Base-by-base conservation (phyloP, 768 basidiomycete genomes). In the Tylopilus rubrobrunneus region DNA sequence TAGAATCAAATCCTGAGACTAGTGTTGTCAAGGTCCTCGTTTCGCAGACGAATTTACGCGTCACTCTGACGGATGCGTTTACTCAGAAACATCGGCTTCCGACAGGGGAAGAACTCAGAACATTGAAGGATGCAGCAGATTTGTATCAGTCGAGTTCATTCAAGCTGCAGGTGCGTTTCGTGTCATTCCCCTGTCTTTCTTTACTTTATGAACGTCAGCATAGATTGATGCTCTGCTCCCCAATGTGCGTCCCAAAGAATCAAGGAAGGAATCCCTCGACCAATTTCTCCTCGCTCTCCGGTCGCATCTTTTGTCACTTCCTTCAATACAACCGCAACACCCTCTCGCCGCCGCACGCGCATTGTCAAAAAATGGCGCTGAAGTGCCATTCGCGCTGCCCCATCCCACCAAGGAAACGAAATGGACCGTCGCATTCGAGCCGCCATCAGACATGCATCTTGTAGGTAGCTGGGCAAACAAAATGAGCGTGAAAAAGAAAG, bases 381-480 rank as follows among this genome's bases (percentile, higher is more conserved):
- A 82, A 3, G 80, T 92, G 0, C 86, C 89, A 0, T 90, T 86
- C 63, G 78, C 83, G 1, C 62, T 78, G 1, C 92, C 92, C 0
- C 72, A 81, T 23, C 91, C 90, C 0, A 77, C 83, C 0, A 81
- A 87, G 65, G 88, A 90, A 34, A 84, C 85, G 0, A 92, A 94
- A 52, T 97, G 93, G 93, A 92, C 84, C 48, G 85, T 97, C 21
- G 78, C 83, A 0, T 97, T 89, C 62, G 83, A 88, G 58, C 79
- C 76, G 42, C 95, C 94, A 1, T 76, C 73, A 25, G 89, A 92
- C 53, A 81, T 96, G 19, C 75, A 82, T 7, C 70, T 98, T 4
- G 84, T 86, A 1, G 94, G 95, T 12, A 92, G 90, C 59, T 98
- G 93, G 92, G 81, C 85, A 0, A 87, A 89, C 55, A 83, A 85